Evolutionary conservation across 2,329 filamentous ascomycete genomes (phyloP).

Genomic region (Xylariaceae sp.): DNA sequence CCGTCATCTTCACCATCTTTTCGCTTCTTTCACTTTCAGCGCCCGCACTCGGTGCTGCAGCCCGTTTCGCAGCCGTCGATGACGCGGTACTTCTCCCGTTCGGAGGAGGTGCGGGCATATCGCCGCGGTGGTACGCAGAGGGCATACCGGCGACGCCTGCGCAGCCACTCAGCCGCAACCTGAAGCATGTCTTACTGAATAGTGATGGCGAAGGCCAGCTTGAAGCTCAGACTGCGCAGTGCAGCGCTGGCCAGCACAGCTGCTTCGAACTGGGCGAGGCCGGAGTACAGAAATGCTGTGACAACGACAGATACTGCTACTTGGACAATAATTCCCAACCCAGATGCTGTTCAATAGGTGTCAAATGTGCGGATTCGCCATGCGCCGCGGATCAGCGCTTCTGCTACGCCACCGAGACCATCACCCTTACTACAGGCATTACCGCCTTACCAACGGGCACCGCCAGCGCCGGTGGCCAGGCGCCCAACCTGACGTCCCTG

Average conservation of each 20-base stretch:
- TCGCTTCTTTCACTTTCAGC: constrained; percentile 2
- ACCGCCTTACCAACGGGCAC: constrained; percentile 2
- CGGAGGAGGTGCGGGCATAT: constrained; percentile 13
- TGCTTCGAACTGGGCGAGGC: constrained; percentile 18
- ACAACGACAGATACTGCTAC: constrained; percentile 25
- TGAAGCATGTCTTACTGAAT: not conserved
- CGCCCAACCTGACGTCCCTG: constrained; percentile 3
- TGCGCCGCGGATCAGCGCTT: constrained; percentile 14
- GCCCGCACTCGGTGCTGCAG: constrained; percentile 6
- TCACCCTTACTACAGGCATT: constrained; percentile 4
- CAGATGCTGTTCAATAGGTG: constrained; percentile 22
- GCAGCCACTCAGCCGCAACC: constrained; percentile 9
- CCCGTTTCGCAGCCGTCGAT: constrained; percentile 10
- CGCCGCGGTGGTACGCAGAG: constrained; percentile 20
- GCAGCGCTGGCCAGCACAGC: constrained; percentile 15
- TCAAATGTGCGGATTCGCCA: constrained; percentile 12
- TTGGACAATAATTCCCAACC: constrained; percentile 13
- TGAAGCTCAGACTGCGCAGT: constrained; percentile 13
- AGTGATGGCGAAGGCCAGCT: not conserved
- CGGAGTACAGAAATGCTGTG: constrained; percentile 20
- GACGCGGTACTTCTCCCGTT: constrained; percentile 13
- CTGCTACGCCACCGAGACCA: constrained; percentile 19
- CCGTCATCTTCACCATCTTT: not conserved
- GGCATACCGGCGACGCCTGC: constrained; percentile 18
- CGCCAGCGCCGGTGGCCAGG: not conserved